These are phyloP conservation scores for Bisporella sp. DNA, from an alignment of 2,329 filamentous ascomycete species.

Conservation along the genomic window DNA sequence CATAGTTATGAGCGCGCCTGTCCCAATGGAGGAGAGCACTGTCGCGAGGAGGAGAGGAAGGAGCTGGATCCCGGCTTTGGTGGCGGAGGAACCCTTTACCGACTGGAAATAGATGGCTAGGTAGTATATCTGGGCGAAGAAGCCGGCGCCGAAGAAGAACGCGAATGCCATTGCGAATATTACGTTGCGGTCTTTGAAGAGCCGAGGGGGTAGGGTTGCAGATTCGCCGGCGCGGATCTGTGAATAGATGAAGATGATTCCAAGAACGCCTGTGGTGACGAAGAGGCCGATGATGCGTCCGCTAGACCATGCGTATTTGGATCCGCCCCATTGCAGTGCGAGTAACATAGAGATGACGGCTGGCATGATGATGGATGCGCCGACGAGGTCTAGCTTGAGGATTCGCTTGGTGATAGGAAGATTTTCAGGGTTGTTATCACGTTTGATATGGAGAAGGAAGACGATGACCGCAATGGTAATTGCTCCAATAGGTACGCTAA, in stretches of 20 bases:
- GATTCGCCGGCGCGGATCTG: constrained; percentile 27
- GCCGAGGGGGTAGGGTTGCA: constrained; percentile 32
- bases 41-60: constrained; percentile 48
- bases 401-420: constrained; percentile 10
- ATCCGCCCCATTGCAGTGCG: constrained; percentile 31
- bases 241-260: constrained; percentile 20
- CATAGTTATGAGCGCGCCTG: constrained; percentile 43
- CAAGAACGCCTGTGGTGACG: constrained; percentile 20
- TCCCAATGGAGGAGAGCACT: constrained; percentile 60
- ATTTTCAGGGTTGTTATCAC: constrained; percentile 16
- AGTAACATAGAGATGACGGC: constrained; percentile 28
- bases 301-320: constrained; percentile 27
- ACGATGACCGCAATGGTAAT: constrained; percentile 30
- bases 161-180: constrained; percentile 12
- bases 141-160: constrained; percentile 19
- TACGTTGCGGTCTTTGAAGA: constrained; percentile 24
- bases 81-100: constrained; percentile 30
- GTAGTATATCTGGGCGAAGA: constrained; percentile 26
- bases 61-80: constrained; percentile 35
- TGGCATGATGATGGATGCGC: constrained; percentile 27
- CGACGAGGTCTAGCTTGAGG: constrained; percentile 25
- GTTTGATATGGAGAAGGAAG: constrained; percentile 35
- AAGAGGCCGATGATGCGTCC: constrained; percentile 26
- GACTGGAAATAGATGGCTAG: constrained; percentile 29
- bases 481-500: constrained; percentile 24